Conservation (phyloP, 139 green algal species). For the Diplosphaera chodatii region DNA sequence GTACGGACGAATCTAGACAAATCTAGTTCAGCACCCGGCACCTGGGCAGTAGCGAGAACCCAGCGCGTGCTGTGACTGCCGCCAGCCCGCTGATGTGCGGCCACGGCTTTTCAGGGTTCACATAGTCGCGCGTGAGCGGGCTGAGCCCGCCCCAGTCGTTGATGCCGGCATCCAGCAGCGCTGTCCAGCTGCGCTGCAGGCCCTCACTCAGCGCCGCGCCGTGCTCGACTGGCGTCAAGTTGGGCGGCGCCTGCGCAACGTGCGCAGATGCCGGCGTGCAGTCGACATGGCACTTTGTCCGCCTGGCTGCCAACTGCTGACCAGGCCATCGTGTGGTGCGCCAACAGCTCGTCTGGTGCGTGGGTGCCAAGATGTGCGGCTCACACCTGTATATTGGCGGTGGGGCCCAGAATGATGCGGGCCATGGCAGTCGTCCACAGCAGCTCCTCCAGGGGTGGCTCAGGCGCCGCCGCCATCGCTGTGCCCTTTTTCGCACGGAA, state of each 20-base stretch:
- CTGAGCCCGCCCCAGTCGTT: conserved; percentile 85
- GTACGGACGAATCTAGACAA: too few species aligned
- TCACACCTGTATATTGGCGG: conserved; percentile 59
- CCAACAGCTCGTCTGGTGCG: too few species aligned
- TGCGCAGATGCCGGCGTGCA: too few species aligned
- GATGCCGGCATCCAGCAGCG: conserved; percentile 69
- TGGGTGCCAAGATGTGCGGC: too few species aligned
- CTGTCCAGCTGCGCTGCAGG: conserved; percentile 36
- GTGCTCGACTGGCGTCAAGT: conserved; percentile 53
- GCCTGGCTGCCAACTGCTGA: too few species aligned
- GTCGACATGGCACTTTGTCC: not conserved
- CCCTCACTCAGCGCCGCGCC: not conserved
- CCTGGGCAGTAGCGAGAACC: conserved; percentile 63
- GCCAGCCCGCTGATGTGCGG: conserved; percentile 66
- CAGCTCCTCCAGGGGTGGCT: conserved; percentile 61
- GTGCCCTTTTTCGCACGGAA: conserved; percentile 73
- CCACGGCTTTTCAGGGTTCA: conserved; percentile 79
- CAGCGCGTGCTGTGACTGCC: conserved; percentile 38
- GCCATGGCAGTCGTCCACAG: conserved; percentile 71
- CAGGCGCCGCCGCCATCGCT: conserved; percentile 45
- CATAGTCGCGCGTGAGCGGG: conserved; percentile 76
- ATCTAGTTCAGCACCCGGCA: too few species aligned
- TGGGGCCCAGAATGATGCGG: conserved; percentile 59
- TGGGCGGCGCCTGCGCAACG: conserved; percentile 68
- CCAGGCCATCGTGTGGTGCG: too few species aligned